A percentile compares a stretch with the other conserved stretches of the same genome.
These are phyloP conservation scores for Boletus sp. DNA, from an alignment of 768 basidiomycete species.

Conservation along the genomic window DNA sequence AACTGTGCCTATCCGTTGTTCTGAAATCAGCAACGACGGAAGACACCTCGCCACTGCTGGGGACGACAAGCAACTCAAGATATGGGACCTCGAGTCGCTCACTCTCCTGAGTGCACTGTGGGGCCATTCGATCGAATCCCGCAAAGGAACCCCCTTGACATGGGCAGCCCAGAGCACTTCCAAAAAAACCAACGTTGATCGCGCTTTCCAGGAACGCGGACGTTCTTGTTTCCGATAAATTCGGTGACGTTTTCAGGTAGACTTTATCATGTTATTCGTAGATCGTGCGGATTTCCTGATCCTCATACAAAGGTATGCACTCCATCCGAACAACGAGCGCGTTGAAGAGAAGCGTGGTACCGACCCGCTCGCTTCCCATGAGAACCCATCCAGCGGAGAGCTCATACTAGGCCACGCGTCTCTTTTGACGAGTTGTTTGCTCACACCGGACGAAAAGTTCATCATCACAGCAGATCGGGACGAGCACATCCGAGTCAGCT, in stretches of 20 bases:
- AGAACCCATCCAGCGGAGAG: slow-evolving; percentile 65
- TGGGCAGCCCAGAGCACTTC: slow-evolving; percentile 56
- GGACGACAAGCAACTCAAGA: slow-evolving; percentile 80
- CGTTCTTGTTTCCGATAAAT: slow-evolving; percentile 88
- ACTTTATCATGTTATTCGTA: slow-evolving; percentile 7
- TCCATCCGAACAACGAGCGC: slow-evolving; percentile 33
- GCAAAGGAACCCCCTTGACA: background rate
- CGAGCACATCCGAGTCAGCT: slow-evolving; percentile 90
- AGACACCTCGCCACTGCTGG: slow-evolving; percentile 58
- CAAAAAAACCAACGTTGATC: slow-evolving; percentile 78
- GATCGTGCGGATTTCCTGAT: background rate
- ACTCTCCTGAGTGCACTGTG: slow-evolving; percentile 63
- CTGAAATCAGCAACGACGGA: slow-evolving; percentile 45
- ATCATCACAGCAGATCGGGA: slow-evolving; percentile 93
- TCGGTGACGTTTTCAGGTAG: slow-evolving; percentile 89
- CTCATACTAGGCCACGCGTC: slow-evolving; percentile 89
- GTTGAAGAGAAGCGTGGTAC: slow-evolving; percentile 28
- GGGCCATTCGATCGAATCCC: slow-evolving; percentile 7
- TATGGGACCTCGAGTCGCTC: slow-evolving; percentile 65
- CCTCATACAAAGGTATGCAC: slow-evolving; percentile 51
- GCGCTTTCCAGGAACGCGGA: slow-evolving; percentile 59
- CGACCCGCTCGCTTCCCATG: slow-evolving; percentile 52
- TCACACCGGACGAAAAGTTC: slow-evolving; percentile 64
- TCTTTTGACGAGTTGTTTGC: slow-evolving; percentile 69
- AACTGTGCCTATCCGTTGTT: slow-evolving; percentile 59